Evolutionary conservation across 176 grass and related monocot species (phyloP), one percentile per base, ranked within the genome.

Genomic region (Melocanna baccifera): DNA sequence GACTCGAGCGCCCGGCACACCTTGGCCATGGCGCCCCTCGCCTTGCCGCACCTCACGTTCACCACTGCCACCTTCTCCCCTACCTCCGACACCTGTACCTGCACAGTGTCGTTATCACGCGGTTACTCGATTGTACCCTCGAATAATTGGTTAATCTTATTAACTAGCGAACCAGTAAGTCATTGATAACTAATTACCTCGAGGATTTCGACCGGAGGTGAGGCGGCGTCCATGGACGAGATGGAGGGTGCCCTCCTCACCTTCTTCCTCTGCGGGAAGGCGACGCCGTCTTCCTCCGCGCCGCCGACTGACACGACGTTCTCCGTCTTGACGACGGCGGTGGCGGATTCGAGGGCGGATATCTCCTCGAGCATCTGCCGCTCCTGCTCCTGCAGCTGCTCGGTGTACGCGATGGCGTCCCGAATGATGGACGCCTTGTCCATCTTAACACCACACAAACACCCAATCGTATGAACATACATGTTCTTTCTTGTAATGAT

Each of bases 351-450:
- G 22, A 94, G 84, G 48, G 13, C 28, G 3, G 76, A 67, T 14
- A 93, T 50, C 41, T 94, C 88, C 8, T 75, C 73, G n/a, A 76
- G 88, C 10, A 91, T 1, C 36, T 16, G 66, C 52, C 77, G 81
- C 82, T 97, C 95, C 57, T 97, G 69, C 29, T 92, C 87, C 79
- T 97, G 90, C 20, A 97, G 88, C 18, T 80, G 19, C 87, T 94
- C 56, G 82, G 94, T 85, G 86, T 91, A 92, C 1, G 70, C 59
- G 47, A 97, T 97, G 6, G 88, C 95, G 55, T 97, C 92, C 76
- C 85, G 81, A 64, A 97, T 56, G 41, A 89, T 90, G 20, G 92
- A 90, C 5, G 90, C 91, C 89, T 93, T 97, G 83, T 97, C 94
- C 91, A 97, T 91, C 94, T 96, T 26, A 20, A 45, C 40, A 25